Base-by-base conservation (phyloP, 768 basidiomycete species). In the Phylloporus arenicola region DNA sequence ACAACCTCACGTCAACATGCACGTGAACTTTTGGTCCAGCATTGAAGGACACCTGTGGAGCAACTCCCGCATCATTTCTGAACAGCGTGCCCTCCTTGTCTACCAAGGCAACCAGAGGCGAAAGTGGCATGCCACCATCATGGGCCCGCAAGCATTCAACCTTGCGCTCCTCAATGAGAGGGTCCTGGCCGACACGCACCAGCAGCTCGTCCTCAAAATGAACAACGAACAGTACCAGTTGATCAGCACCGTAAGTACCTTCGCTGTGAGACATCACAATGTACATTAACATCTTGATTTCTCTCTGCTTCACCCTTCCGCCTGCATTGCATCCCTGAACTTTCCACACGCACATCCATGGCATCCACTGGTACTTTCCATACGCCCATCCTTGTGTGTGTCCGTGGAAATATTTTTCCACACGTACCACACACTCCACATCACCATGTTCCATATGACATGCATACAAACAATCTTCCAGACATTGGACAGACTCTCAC, bases 31-130 rank as follows among this genome's bases (percentile, higher is more conserved):
- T 45, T 59, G 56, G 56, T 16, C 12, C 6, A 41, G 24, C 4
- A 14, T 59, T 14, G 43, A 55, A 19, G 8, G 5, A 3, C 58
- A 59, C 29, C 16, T 27, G 1, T 52, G 43, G 16, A 37, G 50
- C 14, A 44, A 42, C 30, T 48, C 58, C 4, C 9, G 24, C 3
- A 55, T 20, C 45, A 49, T 6, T 22, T 52, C 12, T 46, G 24
- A 55, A n/a, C 43, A 51, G 17, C 25, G 17, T 16, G 43, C 54
- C 2, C 54, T 62, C 3, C 41, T 62, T 3, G 14, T 46, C 2
- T 62, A 59, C 48, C 56, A 62, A 39, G 51, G 48, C 11, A 41
- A 52, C 38, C 54, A 62, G 22, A 48, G 69, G 9, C 8, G 16
- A 3, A 16, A 27, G 5, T 42, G 41, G 41, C 41, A 42, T n/a